These are phyloP conservation scores for Suillus hirtellus DNA, from an alignment of 768 basidiomycete species.

Conservation along the genomic window DNA sequence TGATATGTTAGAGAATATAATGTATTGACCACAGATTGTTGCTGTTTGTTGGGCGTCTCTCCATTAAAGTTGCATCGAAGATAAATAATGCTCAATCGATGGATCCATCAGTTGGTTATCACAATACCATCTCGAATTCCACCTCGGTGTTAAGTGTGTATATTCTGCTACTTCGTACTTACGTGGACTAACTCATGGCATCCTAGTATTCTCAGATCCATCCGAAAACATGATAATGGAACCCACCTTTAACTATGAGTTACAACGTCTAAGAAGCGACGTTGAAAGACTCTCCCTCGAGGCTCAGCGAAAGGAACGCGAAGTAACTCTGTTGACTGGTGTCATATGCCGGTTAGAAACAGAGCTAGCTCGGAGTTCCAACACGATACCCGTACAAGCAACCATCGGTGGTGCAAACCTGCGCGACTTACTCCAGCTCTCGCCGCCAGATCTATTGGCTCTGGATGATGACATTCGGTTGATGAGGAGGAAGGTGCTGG, in stretches of 20 bases:
- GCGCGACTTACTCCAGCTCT: constrained; percentile 1
- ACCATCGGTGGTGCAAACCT: not conserved
- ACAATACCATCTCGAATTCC: not conserved
- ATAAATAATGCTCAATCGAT: not conserved
- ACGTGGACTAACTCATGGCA: not conserved
- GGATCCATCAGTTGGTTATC: not conserved
- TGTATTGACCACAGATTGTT: not conserved
- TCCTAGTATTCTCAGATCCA: not conserved
- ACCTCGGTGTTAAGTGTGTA: not conserved
- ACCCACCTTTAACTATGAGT: not conserved
- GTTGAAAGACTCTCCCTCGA: constrained; percentile 5
- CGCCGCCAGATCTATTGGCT: not conserved
- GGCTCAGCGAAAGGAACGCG: constrained; percentile 2
- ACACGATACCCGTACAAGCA: not conserved
- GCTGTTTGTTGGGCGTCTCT: constrained; percentile 1
- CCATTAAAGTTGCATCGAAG: not conserved
- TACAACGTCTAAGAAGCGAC: not conserved
- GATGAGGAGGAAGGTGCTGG: constrained; percentile 1
- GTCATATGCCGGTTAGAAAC: constrained; percentile 2
- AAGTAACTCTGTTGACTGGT: not conserved
- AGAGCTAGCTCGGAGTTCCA: not conserved
- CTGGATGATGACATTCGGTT: constrained; percentile 1
- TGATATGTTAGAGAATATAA: too few relatives aligned
- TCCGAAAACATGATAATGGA: not conserved
- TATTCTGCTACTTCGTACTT: not conserved